Evolutionary conservation across 1,284 basidiomycete species (phyloP).

Genomic region (Cryptococcus jaspeensis): DNA sequence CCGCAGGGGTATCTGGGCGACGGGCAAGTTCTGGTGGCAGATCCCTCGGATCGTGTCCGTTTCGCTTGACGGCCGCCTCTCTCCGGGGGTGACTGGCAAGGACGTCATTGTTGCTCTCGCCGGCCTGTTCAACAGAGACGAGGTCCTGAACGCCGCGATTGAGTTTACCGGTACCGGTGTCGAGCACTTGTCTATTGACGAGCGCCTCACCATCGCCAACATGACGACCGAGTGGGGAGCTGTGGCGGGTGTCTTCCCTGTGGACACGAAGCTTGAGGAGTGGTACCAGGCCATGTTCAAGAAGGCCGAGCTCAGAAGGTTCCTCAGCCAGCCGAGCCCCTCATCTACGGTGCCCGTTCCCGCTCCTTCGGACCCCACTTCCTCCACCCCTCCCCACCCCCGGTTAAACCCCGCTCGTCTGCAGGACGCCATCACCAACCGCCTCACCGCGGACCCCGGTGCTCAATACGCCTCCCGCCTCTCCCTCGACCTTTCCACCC

Average conservation of each 20-base stretch:
- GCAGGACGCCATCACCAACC: conserved; percentile 61
- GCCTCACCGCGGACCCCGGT: conserved; percentile 69
- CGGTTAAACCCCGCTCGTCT: conserved; percentile 78
- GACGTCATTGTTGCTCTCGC: conserved; percentile 98
- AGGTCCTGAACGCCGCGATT: conserved; percentile 96
- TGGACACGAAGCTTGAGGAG: conserved; percentile 73
- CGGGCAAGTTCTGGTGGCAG: conserved; percentile 99
- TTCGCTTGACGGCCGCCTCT: conserved; percentile 77
- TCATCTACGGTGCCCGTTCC: conserved; percentile 29
- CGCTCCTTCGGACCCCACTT: conserved; percentile 30
- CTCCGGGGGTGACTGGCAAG: conserved; percentile 92
- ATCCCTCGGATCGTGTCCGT: conserved; percentile 96
- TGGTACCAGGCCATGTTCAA: conserved; percentile 86
- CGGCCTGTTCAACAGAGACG: conserved; percentile 94
- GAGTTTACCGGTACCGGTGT: conserved; percentile 96
- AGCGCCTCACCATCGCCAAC: conserved; percentile 91
- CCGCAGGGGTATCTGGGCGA: conserved; percentile 84
- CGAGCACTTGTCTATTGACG: conserved; percentile 77
- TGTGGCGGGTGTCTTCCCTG: conserved; percentile 90
- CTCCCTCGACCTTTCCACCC: conserved; percentile 85
- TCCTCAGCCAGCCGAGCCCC: conserved; percentile 54
- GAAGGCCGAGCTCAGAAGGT: conserved; percentile 76
- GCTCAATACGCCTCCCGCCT: conserved; percentile 88
- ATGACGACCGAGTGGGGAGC: conserved; percentile 99
- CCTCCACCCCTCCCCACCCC: conserved; percentile 64